Evolutionary conservation across 768 basidiomycete genomes (phyloP), one percentile per base, ranked within the genome.

Genomic region (Phylloporus rhodoxanthus): DNA sequence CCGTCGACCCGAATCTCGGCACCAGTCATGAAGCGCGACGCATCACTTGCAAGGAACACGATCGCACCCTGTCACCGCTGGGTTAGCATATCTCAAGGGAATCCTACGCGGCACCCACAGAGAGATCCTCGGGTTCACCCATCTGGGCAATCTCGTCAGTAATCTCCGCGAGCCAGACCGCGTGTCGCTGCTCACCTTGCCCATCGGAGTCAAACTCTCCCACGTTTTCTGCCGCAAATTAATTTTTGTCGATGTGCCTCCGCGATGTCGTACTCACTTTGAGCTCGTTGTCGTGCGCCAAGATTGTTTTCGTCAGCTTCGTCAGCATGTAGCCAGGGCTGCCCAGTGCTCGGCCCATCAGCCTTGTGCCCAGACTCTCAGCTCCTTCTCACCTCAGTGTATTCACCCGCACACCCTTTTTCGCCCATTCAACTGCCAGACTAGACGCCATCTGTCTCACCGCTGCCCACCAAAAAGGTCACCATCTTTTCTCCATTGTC

Each of bases 301-400:
- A 68, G 58, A 97, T 85, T 13, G 85, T 84, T 63, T 77, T 84
- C 3, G 92, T 95, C 50, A 98, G 75, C 68, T 88, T 85, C 7
- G 93, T 96, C 51, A 91, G 70, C 84, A 95, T 95, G 73, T 98
- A 98, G 8, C 95, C 94, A 19, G 92, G 91, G 58, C 89, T 91
- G 54, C 36, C 51, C 47, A 45, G 50, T 47, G 29, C 1, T 37
- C 33, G n/a, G n/a, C n/a, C 25, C 20, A 37, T 53, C 53, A 25
- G 39, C 29, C 28, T 14, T 15, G 14, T 7, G 15, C 15, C 8
- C 15, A 49, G 50, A 39, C 48, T n/a, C 30, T 14, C 28, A 21
- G 5, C 21, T 15, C 1, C 39, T 29, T 52, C 67, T 45, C 54
- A 82, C 85, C 84, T 88, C 41, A 89, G 63, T 45, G 82, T 73